Evolutionary conservation across 176 grass and related monocot genomes (phyloP).

Genomic region (Eleusine coracana): DNA sequence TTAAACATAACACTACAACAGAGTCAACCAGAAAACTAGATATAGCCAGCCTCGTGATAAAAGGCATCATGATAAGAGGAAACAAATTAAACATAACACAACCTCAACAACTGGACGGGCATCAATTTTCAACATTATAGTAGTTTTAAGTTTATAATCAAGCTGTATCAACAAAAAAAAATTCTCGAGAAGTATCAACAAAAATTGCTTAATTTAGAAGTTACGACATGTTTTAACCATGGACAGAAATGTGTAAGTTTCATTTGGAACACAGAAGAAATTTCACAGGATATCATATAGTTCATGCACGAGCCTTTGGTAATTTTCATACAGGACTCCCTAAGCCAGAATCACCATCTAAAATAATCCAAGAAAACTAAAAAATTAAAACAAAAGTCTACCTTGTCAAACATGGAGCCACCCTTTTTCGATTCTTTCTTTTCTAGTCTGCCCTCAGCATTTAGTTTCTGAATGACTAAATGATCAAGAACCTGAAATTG

Average conservation of each 20-base stretch:
- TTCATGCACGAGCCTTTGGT: neutral
- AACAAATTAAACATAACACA: neutral
- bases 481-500: conserved; percentile 95
- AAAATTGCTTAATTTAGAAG: neutral
- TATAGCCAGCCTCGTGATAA: neutral
- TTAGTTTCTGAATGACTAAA: conserved; percentile 98
- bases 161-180: neutral
- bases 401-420: conserved; percentile 95
- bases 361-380: conserved; percentile 20
- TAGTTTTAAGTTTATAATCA: neutral
- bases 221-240: conserved; percentile 6
- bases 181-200: no score
- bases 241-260: neutral
- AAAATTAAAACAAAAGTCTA: conserved; percentile 29
- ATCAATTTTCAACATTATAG: neutral
- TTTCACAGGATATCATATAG: neutral
- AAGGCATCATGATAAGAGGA: neutral
- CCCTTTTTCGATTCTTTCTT: conserved; percentile 99
- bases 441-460: conserved; percentile 98
- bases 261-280: neutral
- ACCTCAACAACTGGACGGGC: neutral
- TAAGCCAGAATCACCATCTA: neutral
- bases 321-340: neutral
- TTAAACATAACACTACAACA: conserved; percentile 1
- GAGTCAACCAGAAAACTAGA: neutral